Evolutionary conservation across 1,284 basidiomycete genomes (phyloP).

Genomic region (Ganoderma leucocontextum): DNA sequence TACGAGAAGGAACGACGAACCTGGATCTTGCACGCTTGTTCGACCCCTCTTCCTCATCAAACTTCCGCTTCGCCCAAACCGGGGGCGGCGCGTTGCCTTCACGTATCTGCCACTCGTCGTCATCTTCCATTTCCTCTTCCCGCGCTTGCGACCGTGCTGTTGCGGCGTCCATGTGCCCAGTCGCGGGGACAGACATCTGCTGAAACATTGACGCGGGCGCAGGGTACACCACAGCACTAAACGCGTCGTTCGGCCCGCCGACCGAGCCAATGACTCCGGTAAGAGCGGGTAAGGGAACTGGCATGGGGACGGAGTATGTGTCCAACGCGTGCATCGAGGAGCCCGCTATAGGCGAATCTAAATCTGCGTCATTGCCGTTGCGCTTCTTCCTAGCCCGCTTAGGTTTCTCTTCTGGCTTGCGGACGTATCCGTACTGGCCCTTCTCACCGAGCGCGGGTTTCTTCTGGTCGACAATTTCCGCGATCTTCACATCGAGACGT

Average conservation of each 20-base stretch:
- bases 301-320: constrained; percentile 33
- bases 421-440: constrained; percentile 80
- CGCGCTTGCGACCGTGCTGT: constrained; percentile 40
- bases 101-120: constrained; percentile 71
- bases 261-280: constrained; percentile 26
- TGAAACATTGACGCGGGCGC: constrained; percentile 30
- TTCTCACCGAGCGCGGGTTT: constrained; percentile 73
- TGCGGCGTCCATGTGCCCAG: constrained; percentile 30
- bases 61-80: constrained; percentile 69
- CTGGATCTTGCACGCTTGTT: constrained; percentile 40
- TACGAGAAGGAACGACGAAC: constrained; percentile 35
- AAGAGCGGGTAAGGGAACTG: constrained; percentile 31
- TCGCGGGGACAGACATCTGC: constrained; percentile 31
- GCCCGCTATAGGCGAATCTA: constrained; percentile 27
- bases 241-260: constrained; percentile 25
- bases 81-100: constrained; percentile 70
- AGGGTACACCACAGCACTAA: constrained; percentile 31
- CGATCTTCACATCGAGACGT: constrained; percentile 69
- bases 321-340: constrained; percentile 35
- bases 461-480: constrained; percentile 69
- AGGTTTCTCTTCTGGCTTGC: constrained; percentile 69
- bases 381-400: constrained; percentile 62
- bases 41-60: constrained; percentile 46
- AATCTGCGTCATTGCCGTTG: constrained; percentile 30
- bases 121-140: constrained; percentile 59